Percentiles rank a stretch among this genome's conserved stretches.
phyloP scores from a whole-genome alignment of 345 rosid species.

The Moricandia arvensis region DNA sequence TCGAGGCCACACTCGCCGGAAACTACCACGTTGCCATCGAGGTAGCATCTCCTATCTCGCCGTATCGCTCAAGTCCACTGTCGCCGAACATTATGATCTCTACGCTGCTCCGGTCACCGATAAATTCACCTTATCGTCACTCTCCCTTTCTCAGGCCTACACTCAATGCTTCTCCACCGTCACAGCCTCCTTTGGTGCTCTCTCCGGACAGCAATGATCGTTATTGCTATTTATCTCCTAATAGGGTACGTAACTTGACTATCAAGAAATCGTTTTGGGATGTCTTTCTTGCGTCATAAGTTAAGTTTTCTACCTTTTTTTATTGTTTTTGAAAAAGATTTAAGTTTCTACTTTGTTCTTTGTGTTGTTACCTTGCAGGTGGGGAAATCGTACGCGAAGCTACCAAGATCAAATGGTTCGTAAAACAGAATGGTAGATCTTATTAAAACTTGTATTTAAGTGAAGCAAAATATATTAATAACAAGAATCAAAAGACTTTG shows the following conservation, averaged over 20 bases:
- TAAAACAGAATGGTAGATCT: neutral
- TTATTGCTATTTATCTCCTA: conserved; percentile 35
- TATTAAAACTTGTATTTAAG: neutral
- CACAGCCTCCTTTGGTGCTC: conserved; percentile 33
- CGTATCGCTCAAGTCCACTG: conserved; percentile 44
- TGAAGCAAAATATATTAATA: neutral
- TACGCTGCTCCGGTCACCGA: conserved; percentile 49
- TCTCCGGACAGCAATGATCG: conserved; percentile 22
- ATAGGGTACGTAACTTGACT: conserved; percentile 32
- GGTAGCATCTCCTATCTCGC: conserved; percentile 48
- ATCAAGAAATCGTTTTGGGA: neutral
- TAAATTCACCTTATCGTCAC: conserved; percentile 41
- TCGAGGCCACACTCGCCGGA: conserved; percentile 41
- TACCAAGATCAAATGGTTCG: conserved; percentile 16
- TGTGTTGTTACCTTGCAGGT: conserved; percentile 37
- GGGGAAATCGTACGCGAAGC: conserved; percentile 52
- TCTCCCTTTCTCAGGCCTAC: conserved; percentile 56
- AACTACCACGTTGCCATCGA: conserved; percentile 42
- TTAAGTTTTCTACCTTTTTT: neutral
- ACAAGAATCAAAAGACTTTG: neutral
- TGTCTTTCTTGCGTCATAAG: neutral
- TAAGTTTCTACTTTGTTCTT: neutral
- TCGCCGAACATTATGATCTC: conserved; percentile 48
- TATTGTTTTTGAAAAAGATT: too few species aligned
- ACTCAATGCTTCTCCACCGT: conserved; percentile 48